These are phyloP conservation scores for Pseudoscleropodium purum DNA, from an alignment of 225 moss, liverwort and hornwort genomes.

Conservation along the genomic window DNA sequence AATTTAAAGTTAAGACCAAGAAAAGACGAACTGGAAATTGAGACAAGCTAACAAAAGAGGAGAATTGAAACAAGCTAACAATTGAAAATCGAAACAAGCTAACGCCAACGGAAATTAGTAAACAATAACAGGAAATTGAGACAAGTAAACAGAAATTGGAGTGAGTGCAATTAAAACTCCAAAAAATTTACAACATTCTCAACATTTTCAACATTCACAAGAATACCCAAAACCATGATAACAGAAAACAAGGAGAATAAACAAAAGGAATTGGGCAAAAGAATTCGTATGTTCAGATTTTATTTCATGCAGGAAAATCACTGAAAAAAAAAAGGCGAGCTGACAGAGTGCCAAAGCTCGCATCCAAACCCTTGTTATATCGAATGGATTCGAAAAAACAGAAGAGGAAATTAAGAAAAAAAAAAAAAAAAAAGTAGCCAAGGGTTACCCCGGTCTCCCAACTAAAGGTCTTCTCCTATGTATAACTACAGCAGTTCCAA, in stretches of 20 bases:
- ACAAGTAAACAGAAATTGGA: neutral
- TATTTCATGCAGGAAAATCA: conserved; percentile 4
- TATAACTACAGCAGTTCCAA: conserved; percentile 24
- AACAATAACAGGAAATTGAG: neutral
- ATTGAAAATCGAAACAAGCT: neutral
- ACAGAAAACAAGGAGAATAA: too few species aligned
- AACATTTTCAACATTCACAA: too few species aligned
- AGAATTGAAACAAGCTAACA: neutral
- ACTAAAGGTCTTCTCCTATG: conserved; percentile 10
- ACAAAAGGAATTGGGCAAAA: neutral
- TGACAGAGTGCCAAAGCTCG: neutral
- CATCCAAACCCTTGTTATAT: neutral
- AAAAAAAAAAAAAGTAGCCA: neutral
- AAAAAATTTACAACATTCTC: neutral
- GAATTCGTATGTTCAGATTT: conserved; percentile 4
- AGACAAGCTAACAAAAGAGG: neutral
- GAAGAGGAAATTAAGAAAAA: neutral
- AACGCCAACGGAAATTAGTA: neutral
- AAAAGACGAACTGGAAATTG: neutral
- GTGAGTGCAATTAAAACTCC: neutral
- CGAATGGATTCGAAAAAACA: neutral
- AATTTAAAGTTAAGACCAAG: neutral
- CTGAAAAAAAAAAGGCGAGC: neutral
- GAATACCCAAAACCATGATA: too few species aligned
- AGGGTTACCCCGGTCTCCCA: neutral